Evolutionary conservation across 208 protist genomes (phyloP), one percentile per base, ranked within the genome.

Genomic region (Acanthamoeba sp.): DNA sequence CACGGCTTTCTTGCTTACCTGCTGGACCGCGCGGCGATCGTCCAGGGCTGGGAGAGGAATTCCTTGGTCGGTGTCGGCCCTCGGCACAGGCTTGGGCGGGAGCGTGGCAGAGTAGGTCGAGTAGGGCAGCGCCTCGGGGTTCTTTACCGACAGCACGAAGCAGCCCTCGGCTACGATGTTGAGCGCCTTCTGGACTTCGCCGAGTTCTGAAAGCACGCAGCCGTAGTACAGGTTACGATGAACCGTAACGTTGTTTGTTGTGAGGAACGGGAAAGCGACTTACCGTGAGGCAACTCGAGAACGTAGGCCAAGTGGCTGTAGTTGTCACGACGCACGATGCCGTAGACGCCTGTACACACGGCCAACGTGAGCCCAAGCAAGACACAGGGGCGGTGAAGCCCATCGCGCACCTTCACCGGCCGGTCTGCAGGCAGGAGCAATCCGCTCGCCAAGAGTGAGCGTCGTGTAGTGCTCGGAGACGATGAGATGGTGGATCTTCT

Each of bases 91-190:
- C 14, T 78, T 78, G 38, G 76, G 42, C 7, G 76, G 76, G 12
- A 85, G 45, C 27, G 76, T 85, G 7, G 38, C 27, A 0, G 76
- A 85, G 42, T 38, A 85, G 45, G 42, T 85, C 27, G 76, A 32
- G 76, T 85, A 85, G 27, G 76, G 76, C 18, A 85, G 42, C 20
- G 76, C 76, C 76, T 85, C 45, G 10, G 76, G 76, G 29, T 85
- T 85, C 76, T 85, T 85, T 5, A 85, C 76, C 45, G 76, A 85
- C n/a, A 85, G 76, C 22, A 85, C 76, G 45, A 85, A 85, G 76
- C 76, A 85, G 20, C 76, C 76, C 48, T 85, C 76, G 12, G 76
- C 76, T n/a, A n/a, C 76, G 76, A 85, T 85, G 42, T 85, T 85
- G 10, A 85, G 76, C 18, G 76, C 76, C 76, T 85, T 85, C 12